Percentiles rank a stretch among this genome's conserved stretches.
phyloP scores from a whole-genome alignment of 2,329 filamentous ascomycete genomes.

The Cercospora janseana region DNA sequence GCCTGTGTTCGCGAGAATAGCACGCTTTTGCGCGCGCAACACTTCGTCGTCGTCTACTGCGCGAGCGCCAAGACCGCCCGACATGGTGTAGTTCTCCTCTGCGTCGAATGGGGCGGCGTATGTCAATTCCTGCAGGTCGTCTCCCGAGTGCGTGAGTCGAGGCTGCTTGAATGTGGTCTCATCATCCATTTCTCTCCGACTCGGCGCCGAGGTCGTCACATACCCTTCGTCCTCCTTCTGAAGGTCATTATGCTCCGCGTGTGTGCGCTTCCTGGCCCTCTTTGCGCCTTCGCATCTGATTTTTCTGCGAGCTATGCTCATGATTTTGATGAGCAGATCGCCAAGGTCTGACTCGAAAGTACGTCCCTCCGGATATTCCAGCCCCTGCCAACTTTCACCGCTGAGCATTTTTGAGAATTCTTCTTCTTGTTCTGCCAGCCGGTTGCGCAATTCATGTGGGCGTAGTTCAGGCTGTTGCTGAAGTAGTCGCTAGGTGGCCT shows the following conservation, averaged over 20 bases:
- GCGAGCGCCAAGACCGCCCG: not conserved
- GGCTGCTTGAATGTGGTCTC: not conserved
- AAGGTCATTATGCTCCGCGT: too few relatives aligned
- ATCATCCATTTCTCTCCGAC: not conserved
- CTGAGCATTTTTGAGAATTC: slow-evolving; percentile 2
- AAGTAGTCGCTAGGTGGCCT: not conserved
- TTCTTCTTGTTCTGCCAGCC: not conserved
- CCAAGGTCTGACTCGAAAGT: slow-evolving; percentile 4
- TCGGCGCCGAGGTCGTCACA: not conserved
- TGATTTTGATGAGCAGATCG: slow-evolving; percentile 6
- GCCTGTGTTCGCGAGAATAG: too few relatives aligned
- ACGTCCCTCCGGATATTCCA: not conserved
- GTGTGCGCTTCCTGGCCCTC: not conserved
- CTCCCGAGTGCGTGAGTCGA: not conserved
- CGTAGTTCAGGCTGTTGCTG: not conserved
- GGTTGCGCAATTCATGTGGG: not conserved
- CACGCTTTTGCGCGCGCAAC: not conserved
- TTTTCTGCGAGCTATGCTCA: slow-evolving; percentile 1
- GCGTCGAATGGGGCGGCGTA: not conserved
- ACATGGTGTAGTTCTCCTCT: not conserved
- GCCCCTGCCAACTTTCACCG: not conserved
- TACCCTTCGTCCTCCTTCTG: not conserved
- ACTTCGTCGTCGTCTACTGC: not conserved
- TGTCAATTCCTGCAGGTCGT: not conserved
- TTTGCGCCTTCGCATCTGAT: slow-evolving; percentile 4